Evolutionary conservation across 495 filamentous ascomycete species (phyloP), one percentile per base, ranked within the genome.

Genomic region (Filosporella fistucella): DNA sequence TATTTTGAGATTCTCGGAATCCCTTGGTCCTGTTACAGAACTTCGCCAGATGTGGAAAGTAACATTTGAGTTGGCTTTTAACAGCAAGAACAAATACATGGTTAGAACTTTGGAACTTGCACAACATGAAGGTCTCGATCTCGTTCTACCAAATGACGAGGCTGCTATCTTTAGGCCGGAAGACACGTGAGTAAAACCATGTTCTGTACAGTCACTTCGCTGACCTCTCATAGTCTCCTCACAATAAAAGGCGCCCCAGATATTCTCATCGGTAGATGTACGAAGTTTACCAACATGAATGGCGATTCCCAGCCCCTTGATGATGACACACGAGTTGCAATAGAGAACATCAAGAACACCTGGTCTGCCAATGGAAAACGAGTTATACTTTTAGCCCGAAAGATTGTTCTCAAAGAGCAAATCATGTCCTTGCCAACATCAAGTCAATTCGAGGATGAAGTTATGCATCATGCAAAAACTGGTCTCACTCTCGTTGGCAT

Each of bases 51-150:
- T 63, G 18, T 84, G 77, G 71, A 69, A 71, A 29, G 78, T 71
- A 30, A 69, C 77, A 6, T 85, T 79, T 60, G 76, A 86, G 51
- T 64, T 88, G 6, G 79, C 79, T 0, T 89, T 90, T 66, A 90
- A 88, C 60, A 82, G 77, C 56, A 86, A 86, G 67, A 88, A 87
- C 59, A 90, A 88, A 58, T 89, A 76, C 61, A 86, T 86, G 81
- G 70, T 86, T 40, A 49, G 66, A 24, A 68, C 67, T 4, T 60
- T 74, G 6, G 62, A 64, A 6, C 35, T 70, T 25, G 59, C 55
- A 9, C 54, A 66, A 23, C 48, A 58, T 20, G 63, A 69, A n/a
- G 70, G 67, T 12, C 51, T 72, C 7, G 18, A 35, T 0, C 34
- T 54, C 13, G 70, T 68, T 0, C 24, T 75, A 11, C 59, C 69